Percentiles rank a stretch among this genome's conserved stretches.
Evolutionary conservation across 2,329 filamentous ascomycete genomes (phyloP).

Genomic region (Pyrenochaeta sp.): DNA sequence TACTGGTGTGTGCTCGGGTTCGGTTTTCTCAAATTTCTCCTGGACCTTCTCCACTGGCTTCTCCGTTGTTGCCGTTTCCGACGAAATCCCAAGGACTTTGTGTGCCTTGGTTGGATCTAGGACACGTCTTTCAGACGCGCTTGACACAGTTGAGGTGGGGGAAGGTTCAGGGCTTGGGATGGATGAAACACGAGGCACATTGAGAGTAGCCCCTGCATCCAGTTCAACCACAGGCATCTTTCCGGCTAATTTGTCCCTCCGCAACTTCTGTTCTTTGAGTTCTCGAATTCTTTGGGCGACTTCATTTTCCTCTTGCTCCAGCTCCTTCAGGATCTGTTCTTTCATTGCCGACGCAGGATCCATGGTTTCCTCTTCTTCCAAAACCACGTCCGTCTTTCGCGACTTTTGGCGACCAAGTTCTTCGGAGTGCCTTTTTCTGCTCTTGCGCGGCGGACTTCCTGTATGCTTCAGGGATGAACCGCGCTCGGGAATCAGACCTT

Average conservation of each 20-base stretch:
- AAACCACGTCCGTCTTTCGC: slow-evolving; percentile 34
- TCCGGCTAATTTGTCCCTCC: slow-evolving; percentile 55
- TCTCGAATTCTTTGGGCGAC: slow-evolving; percentile 66
- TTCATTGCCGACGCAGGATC: slow-evolving; percentile 31
- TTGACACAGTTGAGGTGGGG: slow-evolving; percentile 44
- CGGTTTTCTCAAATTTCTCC: slow-evolving; percentile 5
- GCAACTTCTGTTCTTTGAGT: slow-evolving; percentile 64
- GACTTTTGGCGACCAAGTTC: slow-evolving; percentile 34
- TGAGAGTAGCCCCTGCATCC: slow-evolving; percentile 51
- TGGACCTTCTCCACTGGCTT: slow-evolving; percentile 10
- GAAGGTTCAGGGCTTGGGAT: slow-evolving; percentile 35
- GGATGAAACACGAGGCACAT: slow-evolving; percentile 44
- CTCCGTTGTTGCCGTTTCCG: slow-evolving; percentile 26
- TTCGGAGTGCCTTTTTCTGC: slow-evolving; percentile 31
- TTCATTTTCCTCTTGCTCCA: slow-evolving; percentile 58
- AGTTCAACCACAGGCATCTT: slow-evolving; percentile 33
- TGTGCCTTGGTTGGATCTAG: slow-evolving; percentile 50
- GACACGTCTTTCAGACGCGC: slow-evolving; percentile 35
- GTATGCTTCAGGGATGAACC: slow-evolving; percentile 44
- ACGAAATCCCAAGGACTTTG: slow-evolving; percentile 49
- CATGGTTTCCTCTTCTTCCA: slow-evolving; percentile 34
- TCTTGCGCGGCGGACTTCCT: slow-evolving; percentile 42
- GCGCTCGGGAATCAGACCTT: slow-evolving; percentile 42
- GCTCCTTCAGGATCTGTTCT: slow-evolving; percentile 40
- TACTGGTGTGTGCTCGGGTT: slow-evolving; percentile 13